Conservation (phyloP, 2,329 filamentous ascomycete species). For the Diaporthe ampelina region DNA sequence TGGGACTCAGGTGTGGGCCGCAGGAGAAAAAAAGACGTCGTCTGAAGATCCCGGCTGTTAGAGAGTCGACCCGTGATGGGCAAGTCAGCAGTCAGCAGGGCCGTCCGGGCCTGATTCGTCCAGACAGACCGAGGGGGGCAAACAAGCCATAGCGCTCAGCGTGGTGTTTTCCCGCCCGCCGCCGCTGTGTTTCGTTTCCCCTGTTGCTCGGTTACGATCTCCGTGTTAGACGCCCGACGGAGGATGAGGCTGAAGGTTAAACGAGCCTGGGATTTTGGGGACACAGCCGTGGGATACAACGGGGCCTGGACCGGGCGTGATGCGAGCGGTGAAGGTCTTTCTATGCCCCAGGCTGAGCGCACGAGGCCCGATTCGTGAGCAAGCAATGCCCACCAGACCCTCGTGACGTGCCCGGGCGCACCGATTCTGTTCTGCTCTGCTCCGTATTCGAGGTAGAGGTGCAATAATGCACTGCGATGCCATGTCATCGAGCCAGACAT, state of each 20-base stretch:
- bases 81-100: constrained; percentile 28
- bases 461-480: background rate
- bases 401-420: background rate
- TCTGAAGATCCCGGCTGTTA: constrained; percentile 35
- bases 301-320: constrained; percentile 26
- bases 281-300: constrained; percentile 31
- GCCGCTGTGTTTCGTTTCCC: constrained; percentile 39
- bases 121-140: constrained; percentile 31
- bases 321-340: constrained; percentile 19
- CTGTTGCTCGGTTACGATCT: constrained; percentile 25
- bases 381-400: background rate
- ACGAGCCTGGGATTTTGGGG: constrained; percentile 35
- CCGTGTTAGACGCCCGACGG: constrained; percentile 27
- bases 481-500: background rate
- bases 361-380: constrained; percentile 1
- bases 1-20: constrained; percentile 18
- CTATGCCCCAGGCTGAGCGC: background rate
- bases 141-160: constrained; percentile 21
- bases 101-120: background rate
- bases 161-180: constrained; percentile 25
- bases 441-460: background rate
- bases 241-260: constrained; percentile 34
- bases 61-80: constrained; percentile 22
- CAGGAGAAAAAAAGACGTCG: background rate
- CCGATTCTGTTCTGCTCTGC: background rate